Conservation (phyloP, 2,329 filamentous ascomycete genomes). For the Fusarium nurragi region DNA sequence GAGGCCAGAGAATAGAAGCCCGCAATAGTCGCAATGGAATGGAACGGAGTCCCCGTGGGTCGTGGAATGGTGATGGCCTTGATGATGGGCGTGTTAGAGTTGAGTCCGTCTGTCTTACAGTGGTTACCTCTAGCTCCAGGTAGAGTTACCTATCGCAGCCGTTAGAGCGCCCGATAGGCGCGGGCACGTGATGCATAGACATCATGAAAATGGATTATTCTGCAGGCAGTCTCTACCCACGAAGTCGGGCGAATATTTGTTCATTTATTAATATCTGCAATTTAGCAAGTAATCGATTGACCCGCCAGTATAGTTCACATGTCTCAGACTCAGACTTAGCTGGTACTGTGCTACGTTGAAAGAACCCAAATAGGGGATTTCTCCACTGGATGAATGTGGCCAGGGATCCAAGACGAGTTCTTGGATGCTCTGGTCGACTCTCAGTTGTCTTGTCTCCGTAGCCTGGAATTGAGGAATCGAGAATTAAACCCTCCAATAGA, state of each 20-base stretch:
- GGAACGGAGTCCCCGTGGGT: not conserved
- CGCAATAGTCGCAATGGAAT: constrained; percentile 1
- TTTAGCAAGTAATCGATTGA: not conserved
- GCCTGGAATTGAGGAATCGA: too few relatives aligned
- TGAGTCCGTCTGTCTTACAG: constrained; percentile 36
- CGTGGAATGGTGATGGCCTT: constrained; percentile 5
- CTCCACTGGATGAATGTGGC: not conserved
- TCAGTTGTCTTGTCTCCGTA: not conserved
- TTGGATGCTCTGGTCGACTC: not conserved
- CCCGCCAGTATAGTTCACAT: constrained; percentile 4
- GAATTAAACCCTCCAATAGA: not conserved
- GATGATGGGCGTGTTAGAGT: constrained; percentile 36
- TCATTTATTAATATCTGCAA: not conserved
- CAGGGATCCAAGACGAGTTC: not conserved
- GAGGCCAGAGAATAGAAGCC: not conserved
- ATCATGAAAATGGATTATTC: not conserved
- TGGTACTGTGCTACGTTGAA: constrained; percentile 19
- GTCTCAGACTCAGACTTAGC: constrained; percentile 15
- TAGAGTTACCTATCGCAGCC: constrained; percentile 1
- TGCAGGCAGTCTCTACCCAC: not conserved
- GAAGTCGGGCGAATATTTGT: not conserved
- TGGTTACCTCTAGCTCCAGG: constrained; percentile 28
- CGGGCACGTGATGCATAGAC: constrained; percentile 39
- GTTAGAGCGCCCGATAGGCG: constrained; percentile 36
- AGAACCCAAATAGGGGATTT: not conserved